Evolutionary conservation across 768 basidiomycete genomes (phyloP), one percentile per base, ranked within the genome.

Genomic region (Austroboletus eburneus): DNA sequence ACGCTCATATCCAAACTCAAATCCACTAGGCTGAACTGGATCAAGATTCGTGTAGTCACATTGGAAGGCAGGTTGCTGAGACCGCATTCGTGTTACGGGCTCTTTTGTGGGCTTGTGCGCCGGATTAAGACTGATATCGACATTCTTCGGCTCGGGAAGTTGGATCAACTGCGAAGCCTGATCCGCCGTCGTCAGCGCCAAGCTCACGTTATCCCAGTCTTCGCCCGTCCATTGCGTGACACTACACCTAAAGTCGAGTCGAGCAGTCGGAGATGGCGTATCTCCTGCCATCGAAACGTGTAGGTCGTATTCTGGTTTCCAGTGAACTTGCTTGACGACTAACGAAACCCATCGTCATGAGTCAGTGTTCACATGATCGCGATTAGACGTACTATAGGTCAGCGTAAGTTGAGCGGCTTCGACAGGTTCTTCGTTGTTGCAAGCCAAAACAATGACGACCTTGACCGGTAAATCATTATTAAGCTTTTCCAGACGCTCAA

Each of bases 161-260:
- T 55, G 50, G 9, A 52, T 49, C 7, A 56, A 49, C 22, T 52
- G 56, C 17, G 41, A 49, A n/a, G 36, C 42, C 10, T 52, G 57
- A 9, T 54, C 42, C 0, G 54, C 60, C 2, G 67, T 65, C 3
- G 57, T 63, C 13, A 68, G 49, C 17, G 35, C 37, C 36, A 69
- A 45, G 22, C 50, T 42, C 9, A 62, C 50, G 27, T 58, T 51
- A 3, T 54, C 56, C 67, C 67, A 69, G 34, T 58, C 38, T 46
- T 69, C 67, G 4, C 64, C 62, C 0, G 67, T 66, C 25, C 42
- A 43, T 27, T 68, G 68, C 2, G 38, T 50, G 20, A 68, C 57
- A 24, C 43, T 43, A 12, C 67, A 65, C 9, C 62, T 58, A 43
- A 65, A 65, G 45, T 65, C 48, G 16, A 68, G 52, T 23, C 5